Evolutionary conservation across 2,329 filamentous ascomycete species (phyloP).

Genomic region (Byssoonygena ceratinophila): DNA sequence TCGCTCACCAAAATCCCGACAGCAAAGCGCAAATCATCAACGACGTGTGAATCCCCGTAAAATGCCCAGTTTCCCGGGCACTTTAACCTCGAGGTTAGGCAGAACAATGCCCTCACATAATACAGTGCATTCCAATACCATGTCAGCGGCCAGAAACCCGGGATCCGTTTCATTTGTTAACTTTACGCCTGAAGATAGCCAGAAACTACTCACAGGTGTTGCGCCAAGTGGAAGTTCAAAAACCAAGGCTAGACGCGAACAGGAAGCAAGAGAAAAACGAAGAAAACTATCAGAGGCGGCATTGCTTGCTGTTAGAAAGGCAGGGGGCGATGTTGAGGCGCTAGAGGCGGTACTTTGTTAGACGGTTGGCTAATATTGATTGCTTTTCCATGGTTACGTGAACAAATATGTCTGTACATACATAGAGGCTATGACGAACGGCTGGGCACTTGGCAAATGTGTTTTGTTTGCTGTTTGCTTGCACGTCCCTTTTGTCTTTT

Average conservation of each 20-base stretch:
- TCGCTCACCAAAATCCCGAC: constrained; percentile 21
- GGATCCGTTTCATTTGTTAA: constrained; percentile 61
- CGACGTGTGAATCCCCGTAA: constrained; percentile 35
- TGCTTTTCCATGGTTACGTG: constrained; percentile 14
- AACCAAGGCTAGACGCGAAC: constrained; percentile 85
- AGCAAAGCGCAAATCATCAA: constrained; percentile 23
- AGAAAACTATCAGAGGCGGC: constrained; percentile 37
- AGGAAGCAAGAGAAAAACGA: constrained; percentile 71
- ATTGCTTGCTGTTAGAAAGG: constrained; percentile 35
- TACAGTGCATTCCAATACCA: not conserved
- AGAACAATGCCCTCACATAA: constrained; percentile 16
- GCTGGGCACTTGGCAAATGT: not conserved
- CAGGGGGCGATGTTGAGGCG: constrained; percentile 38
- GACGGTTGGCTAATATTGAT: constrained; percentile 13
- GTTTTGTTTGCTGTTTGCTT: not conserved
- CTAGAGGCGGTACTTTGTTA: constrained; percentile 34
- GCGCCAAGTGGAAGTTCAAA: constrained; percentile 85
- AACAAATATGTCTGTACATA: not conserved
- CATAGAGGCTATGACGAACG: constrained; percentile 2
- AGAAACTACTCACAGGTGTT: constrained; percentile 74
- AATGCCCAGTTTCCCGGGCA: constrained; percentile 25
- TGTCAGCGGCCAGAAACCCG: constrained; percentile 10
- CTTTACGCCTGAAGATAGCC: constrained; percentile 70
- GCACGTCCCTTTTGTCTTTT: not conserved
- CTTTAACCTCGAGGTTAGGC: constrained; percentile 22